Evolutionary conservation across 257 asterid genomes (phyloP).

Genomic region (Nemophila menziesii): DNA sequence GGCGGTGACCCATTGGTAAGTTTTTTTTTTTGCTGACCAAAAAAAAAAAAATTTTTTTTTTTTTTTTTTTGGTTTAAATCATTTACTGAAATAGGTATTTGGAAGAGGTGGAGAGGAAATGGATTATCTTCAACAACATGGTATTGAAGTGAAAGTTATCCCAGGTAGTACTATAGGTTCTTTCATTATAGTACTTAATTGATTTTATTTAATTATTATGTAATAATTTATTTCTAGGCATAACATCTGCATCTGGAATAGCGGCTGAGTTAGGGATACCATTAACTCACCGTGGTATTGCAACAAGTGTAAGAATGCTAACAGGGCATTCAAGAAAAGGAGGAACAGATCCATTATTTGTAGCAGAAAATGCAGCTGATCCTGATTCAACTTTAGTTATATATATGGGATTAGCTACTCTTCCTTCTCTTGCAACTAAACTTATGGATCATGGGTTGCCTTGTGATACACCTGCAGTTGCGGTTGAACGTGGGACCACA

Average conservation of each 20-base stretch:
- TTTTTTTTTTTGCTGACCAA: neutral
- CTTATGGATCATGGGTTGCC: slow-evolving; percentile 70
- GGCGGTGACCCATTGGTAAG: slow-evolving; percentile 97
- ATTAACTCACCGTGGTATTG: slow-evolving; percentile 90
- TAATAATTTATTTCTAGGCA: slow-evolving; percentile 42
- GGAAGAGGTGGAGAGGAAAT: slow-evolving; percentile 99
- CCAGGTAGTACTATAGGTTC: too few species aligned
- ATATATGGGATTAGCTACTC: slow-evolving; percentile 91
- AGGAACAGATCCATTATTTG: slow-evolving; percentile 79
- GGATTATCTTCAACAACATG: slow-evolving; percentile 88
- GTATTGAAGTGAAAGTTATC: slow-evolving; percentile 75
- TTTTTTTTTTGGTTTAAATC: slow-evolving; percentile 1
- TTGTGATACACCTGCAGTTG: slow-evolving; percentile 80
- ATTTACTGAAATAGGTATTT: slow-evolving; percentile 52
- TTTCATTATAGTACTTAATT: too few species aligned
- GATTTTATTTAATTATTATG: slow-evolving; percentile 4
- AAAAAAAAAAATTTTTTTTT: too few species aligned
- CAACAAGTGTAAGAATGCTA: slow-evolving; percentile 75
- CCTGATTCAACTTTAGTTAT: slow-evolving; percentile 79
- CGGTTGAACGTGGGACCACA: slow-evolving; percentile 92
- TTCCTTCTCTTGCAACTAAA: slow-evolving; percentile 76
- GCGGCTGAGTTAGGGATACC: slow-evolving; percentile 96
- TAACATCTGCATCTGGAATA: slow-evolving; percentile 97
- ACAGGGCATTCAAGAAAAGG: slow-evolving; percentile 96
- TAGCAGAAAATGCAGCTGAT: slow-evolving; percentile 88